phyloP scores from a whole-genome alignment of 495 filamentous ascomycete species.

The Tuber umbilicatum region DNA sequence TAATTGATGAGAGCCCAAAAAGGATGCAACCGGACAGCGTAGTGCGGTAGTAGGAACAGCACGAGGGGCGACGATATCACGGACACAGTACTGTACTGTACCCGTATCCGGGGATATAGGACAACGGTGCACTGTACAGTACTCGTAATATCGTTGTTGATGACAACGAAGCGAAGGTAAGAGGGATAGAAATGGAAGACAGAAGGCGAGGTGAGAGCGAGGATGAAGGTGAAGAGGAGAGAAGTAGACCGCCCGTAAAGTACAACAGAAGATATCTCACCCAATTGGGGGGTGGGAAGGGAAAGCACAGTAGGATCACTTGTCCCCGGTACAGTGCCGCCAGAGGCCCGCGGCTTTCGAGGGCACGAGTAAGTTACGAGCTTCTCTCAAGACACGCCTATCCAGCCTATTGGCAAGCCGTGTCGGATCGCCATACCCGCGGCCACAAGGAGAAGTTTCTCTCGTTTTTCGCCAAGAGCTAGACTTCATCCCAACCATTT shows the following conservation, averaged over 20 bases:
- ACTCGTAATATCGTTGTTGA: no score
- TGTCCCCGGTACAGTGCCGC: background rate
- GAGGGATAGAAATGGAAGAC: background rate
- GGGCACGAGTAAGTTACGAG: background rate
- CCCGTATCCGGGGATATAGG: background rate
- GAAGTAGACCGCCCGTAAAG: background rate
- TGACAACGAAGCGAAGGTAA: background rate
- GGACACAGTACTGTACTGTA: background rate
- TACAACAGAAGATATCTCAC: background rate
- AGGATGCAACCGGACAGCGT: background rate
- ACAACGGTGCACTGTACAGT: no score
- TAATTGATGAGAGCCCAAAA: background rate
- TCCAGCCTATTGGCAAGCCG: background rate
- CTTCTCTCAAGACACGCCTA: background rate
- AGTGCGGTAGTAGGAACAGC: background rate
- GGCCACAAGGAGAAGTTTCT: no score
- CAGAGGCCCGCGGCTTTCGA: background rate
- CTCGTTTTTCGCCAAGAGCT: background rate
- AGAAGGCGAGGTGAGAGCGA: background rate
- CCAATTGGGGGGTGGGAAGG: background rate
- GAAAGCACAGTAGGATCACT: background rate
- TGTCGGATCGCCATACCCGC: background rate
- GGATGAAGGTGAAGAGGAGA: background rate
- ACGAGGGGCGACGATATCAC: background rate
- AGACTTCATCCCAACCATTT: background rate